phyloP scores from a whole-genome alignment of 768 basidiomycete species.

The Mycena epipterygia region DNA sequence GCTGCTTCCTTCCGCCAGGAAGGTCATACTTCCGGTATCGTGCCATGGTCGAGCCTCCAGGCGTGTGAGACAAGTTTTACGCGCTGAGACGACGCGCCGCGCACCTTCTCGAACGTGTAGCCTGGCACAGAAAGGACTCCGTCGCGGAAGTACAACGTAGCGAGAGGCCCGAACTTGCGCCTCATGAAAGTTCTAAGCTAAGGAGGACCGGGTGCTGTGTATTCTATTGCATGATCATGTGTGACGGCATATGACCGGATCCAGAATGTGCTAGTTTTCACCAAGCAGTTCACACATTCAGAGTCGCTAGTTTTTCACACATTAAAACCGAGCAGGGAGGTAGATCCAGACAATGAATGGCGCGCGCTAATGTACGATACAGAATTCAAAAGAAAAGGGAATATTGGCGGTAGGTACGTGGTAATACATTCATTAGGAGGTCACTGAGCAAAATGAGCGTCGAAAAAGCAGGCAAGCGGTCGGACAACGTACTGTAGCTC shows the following conservation, averaged over 20 bases:
- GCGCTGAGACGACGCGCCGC: constrained; percentile 27
- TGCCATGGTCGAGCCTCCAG: constrained; percentile 73
- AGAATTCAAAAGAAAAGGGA: constrained; percentile 30
- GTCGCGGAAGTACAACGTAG: constrained; percentile 71
- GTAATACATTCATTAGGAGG: constrained; percentile 55
- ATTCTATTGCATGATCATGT: too few relatives aligned
- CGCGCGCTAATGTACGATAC: constrained; percentile 35
- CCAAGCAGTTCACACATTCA: too few relatives aligned
- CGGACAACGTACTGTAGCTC: constrained; percentile 87
- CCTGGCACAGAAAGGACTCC: constrained; percentile 76
- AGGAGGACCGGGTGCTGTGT: too few relatives aligned
- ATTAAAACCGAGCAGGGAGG: constrained; percentile 6
- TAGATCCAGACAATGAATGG: constrained; percentile 20
- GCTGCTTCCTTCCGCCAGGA: constrained; percentile 76
- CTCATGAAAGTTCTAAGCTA: not conserved
- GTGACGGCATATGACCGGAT: too few relatives aligned
- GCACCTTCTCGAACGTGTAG: constrained; percentile 78
- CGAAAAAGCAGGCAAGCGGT: not conserved
- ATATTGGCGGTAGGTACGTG: constrained; percentile 20
- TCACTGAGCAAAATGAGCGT: constrained; percentile 51
- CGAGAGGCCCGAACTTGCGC: constrained; percentile 61
- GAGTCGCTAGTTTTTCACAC: too few relatives aligned
- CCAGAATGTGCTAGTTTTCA: too few relatives aligned
- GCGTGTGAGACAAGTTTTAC: constrained; percentile 17
- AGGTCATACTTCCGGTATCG: constrained; percentile 80